Evolutionary conservation across 2,329 filamentous ascomycete species (phyloP), one percentile per base, ranked within the genome.

Genomic region (Peltaster fructicola): DNA sequence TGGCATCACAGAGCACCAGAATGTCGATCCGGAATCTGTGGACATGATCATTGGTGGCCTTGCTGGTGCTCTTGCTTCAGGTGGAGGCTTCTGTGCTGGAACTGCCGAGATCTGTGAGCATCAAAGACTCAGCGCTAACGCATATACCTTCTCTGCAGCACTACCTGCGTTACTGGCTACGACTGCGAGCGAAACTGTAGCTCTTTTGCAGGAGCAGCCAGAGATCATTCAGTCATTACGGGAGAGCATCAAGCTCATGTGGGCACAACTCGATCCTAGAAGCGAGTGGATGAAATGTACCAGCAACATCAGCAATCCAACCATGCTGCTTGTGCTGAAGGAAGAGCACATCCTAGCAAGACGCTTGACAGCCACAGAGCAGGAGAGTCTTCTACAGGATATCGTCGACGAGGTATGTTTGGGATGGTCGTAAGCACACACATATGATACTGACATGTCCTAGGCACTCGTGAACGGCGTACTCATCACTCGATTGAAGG

Each of bases 11-110:
- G 90, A 98, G 57, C 80, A 85, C 5, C 88, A 95, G 47, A 92
- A 95, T 40, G 85, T 98, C 10, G 88, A 95, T 48, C 73, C 85
- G 1, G 70, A 75, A 7, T 78, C 91, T 46, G 73, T 98, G 24
- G 88, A 98, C 56, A 93, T 98, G 82, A 85, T 98, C 38, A 68
- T 95, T 25, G 88, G 90, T 20, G 91, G 81, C 17, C 68, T 98
- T 22, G 73, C 85, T 8, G 85, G 88, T 2, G 77, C 84, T 9
- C 63, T 98, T 17, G 88, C 85, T 45, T 82, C 80, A 7, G 85
- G 84, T 27, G 88, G 90, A 39, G 88, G 88, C 9, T 98, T 98
- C 60, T 98, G 88, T 48, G 84, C 85, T 9, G 85, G 84, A 10
- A 74, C 75, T 18, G 73, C 74, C 36, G 88, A 93, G 46, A 84